Evolutionary conservation across 768 basidiomycete genomes (phyloP).

Genomic region (Hygrophoropsis aurantiaca): DNA sequence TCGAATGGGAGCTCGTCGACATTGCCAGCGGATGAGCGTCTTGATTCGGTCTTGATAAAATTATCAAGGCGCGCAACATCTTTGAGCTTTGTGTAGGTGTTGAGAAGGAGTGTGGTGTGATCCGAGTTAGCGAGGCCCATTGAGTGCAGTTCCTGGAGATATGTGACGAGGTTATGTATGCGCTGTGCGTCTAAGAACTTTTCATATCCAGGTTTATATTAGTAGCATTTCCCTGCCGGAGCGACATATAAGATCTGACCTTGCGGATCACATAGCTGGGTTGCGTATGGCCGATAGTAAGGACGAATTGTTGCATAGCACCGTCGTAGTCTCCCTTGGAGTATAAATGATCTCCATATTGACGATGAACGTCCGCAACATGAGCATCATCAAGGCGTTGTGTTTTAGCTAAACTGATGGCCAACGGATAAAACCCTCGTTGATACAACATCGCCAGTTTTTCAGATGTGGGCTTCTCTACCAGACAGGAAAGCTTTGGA

Average conservation of each 20-base stretch:
- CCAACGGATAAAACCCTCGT: slow-evolving; percentile 75
- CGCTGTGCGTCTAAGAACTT: slow-evolving; percentile 97
- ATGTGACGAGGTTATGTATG: slow-evolving; percentile 92
- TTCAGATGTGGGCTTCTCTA: slow-evolving; percentile 78
- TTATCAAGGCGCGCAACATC: slow-evolving; percentile 85
- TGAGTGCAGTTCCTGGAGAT: slow-evolving; percentile 92
- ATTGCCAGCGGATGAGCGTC: slow-evolving; percentile 39
- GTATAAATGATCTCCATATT: slow-evolving; percentile 92
- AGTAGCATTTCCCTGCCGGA: slow-evolving; percentile 1
- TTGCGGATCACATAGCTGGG: slow-evolving; percentile 98
- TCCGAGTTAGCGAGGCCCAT: slow-evolving; percentile 90
- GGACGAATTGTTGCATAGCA: slow-evolving; percentile 88
- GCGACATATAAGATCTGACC: slow-evolving; percentile 40
- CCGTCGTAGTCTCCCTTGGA: slow-evolving; percentile 89
- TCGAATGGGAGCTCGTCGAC: slow-evolving; percentile 87
- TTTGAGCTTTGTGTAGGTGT: slow-evolving; percentile 96
- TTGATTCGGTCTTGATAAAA: slow-evolving; percentile 89
- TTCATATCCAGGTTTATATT: neutral
- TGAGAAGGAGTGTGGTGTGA: slow-evolving; percentile 94
- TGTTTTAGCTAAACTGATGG: slow-evolving; percentile 79
- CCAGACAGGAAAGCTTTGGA: slow-evolving; percentile 58
- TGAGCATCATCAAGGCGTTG: slow-evolving; percentile 70
- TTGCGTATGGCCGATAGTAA: slow-evolving; percentile 86
- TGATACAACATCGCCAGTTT: slow-evolving; percentile 87
- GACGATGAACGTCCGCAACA: slow-evolving; percentile 85